Conservation (phyloP, 1,139 yeast genomes). For the Starmera stellimalicola region DNA sequence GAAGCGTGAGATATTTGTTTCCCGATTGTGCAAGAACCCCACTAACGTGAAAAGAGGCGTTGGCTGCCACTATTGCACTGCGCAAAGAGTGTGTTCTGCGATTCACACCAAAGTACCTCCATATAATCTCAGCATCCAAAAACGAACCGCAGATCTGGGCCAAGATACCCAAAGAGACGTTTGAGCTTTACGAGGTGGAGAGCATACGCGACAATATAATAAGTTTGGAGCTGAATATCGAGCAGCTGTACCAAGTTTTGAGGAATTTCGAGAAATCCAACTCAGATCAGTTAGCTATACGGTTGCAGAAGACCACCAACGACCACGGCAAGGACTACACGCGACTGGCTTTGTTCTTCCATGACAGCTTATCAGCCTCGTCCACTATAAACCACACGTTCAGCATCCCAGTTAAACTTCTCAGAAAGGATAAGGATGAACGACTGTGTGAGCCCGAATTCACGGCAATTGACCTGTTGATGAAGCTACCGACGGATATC, state of each 20-base stretch:
- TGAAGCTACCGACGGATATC: constrained; percentile 41
- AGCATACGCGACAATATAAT: constrained; percentile 39
- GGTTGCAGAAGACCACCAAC: constrained; percentile 36
- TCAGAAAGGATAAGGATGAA: constrained; percentile 37
- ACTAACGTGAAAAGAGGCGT: constrained; percentile 17
- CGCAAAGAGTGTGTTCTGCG: constrained; percentile 32
- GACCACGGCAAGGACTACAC: constrained; percentile 34
- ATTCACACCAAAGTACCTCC: constrained; percentile 37
- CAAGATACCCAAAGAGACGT: constrained; percentile 35
- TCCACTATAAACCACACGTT: constrained; percentile 43
- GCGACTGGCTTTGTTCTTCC: constrained; percentile 42
- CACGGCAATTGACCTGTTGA: constrained; percentile 35
- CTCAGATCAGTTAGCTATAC: constrained; percentile 39
- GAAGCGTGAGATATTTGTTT: constrained; percentile 7
- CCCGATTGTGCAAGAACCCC: not conserved
- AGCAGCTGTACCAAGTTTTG: constrained; percentile 43
- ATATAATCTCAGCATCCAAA: constrained; percentile 39
- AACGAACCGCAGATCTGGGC: constrained; percentile 60
- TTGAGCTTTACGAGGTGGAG: constrained; percentile 37
- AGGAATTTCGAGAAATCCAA: constrained; percentile 44
- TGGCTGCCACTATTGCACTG: constrained; percentile 24
- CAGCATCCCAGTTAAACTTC: constrained; percentile 45
- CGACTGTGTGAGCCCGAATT: constrained; percentile 41
- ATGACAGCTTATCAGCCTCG: constrained; percentile 22
- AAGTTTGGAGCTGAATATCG: constrained; percentile 46